These are phyloP conservation scores for Vitis riparia DNA, from an alignment of 164 flowering plant genomes.

Conservation along the genomic window DNA sequence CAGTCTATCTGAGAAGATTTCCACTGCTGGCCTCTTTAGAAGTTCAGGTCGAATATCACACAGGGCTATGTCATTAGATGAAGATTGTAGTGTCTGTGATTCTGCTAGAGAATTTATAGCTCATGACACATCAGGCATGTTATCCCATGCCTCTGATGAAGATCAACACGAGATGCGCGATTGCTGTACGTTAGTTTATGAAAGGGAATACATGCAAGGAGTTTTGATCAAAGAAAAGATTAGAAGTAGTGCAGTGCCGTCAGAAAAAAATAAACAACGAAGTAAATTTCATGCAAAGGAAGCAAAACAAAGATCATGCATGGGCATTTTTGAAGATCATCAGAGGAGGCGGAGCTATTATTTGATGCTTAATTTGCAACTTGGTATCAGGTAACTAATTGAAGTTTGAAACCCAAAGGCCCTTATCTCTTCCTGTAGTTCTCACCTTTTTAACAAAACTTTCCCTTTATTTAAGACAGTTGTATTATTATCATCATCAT, in stretches of 20 bases:
- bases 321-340: conserved; percentile 47
- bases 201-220: conserved; percentile 95
- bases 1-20: conserved; percentile 50
- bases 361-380: conserved; percentile 88
- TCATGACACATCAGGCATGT: conserved; percentile 28
- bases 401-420: neutral
- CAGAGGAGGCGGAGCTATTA: conserved; percentile 43
- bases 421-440: neutral
- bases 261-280: conserved; percentile 35
- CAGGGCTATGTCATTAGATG: conserved; percentile 36
- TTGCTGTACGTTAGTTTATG: conserved; percentile 41
- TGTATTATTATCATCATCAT: too few species aligned
- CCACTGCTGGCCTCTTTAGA: conserved; percentile 30
- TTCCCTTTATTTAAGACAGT: too few species aligned
- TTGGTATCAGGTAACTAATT: conserved; percentile 81
- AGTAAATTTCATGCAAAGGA: conserved; percentile 40
- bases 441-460: neutral
- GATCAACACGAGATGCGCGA: conserved; percentile 37
- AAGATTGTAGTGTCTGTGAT: conserved; percentile 28
- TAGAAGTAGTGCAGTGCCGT: conserved; percentile 24
- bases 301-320: conserved; percentile 41
- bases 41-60: conserved; percentile 47
- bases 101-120: conserved; percentile 29
- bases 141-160: conserved; percentile 29
- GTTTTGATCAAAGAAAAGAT: conserved; percentile 63